Conservation (phyloP, 1,284 basidiomycete genomes). For the Trametes sp. region DNA sequence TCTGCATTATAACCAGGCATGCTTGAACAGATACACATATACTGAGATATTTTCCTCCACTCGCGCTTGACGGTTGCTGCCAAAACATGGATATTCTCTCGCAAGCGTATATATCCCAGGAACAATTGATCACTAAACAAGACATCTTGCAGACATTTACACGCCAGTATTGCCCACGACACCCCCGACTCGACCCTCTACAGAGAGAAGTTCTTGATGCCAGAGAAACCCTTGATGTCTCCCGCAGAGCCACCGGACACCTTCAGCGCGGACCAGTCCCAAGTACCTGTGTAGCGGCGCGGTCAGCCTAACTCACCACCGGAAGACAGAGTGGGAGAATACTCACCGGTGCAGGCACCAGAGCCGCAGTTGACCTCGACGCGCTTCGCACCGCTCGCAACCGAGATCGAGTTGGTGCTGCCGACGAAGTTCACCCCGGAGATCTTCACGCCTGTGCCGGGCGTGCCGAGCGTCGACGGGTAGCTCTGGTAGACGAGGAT, state of each 20-base stretch:
- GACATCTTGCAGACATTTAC: too few relatives aligned
- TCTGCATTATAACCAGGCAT: too few relatives aligned
- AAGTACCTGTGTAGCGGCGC: slow-evolving; percentile 55
- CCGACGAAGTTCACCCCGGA: slow-evolving; percentile 42
- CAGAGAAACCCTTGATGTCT: slow-evolving; percentile 44
- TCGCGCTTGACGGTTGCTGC: too few relatives aligned
- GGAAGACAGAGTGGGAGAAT: background rate
- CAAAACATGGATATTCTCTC: too few relatives aligned
- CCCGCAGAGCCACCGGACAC: slow-evolving; percentile 53
- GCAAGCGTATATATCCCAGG: too few relatives aligned
- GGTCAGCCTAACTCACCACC: background rate
- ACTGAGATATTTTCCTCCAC: too few relatives aligned
- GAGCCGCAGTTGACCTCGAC: slow-evolving; percentile 44
- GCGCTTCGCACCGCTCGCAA: slow-evolving; percentile 37
- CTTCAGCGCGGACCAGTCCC: slow-evolving; percentile 59
- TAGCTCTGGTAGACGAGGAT: too few relatives aligned
- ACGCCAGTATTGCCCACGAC: too few relatives aligned
- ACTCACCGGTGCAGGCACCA: slow-evolving; percentile 39
- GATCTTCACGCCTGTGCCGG: slow-evolving; percentile 44
- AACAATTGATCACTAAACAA: too few relatives aligned
- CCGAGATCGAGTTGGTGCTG: slow-evolving; percentile 35
- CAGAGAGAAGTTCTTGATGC: slow-evolving; percentile 39
- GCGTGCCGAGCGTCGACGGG: slow-evolving; percentile 45
- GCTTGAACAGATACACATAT: too few relatives aligned
- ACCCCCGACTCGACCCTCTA: too few relatives aligned